phyloP scores from a whole-genome alignment of 768 basidiomycete species.

The Suillus hirtellus region DNA sequence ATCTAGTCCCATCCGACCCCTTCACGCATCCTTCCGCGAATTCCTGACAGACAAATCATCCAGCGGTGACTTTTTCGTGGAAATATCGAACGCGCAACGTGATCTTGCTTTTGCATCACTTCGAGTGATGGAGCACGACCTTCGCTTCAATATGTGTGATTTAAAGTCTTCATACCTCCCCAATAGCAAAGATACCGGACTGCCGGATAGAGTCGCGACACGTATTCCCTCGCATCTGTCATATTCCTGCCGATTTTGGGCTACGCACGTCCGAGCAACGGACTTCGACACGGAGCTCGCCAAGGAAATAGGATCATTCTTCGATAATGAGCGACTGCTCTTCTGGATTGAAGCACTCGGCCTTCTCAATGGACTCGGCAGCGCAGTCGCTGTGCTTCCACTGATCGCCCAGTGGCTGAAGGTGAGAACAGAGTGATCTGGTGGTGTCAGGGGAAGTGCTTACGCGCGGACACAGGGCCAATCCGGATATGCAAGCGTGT shows the following conservation, averaged over 20 bases:
- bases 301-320: slow-evolving; percentile 5
- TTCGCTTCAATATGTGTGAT: no score
- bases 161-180: no score
- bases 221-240: slow-evolving; percentile 11
- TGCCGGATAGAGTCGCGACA: not conserved
- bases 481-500: not conserved
- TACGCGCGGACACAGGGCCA: not conserved
- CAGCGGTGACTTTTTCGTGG: no score
- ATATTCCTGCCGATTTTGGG: slow-evolving; percentile 18
- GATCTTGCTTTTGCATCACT: no score
- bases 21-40: no score
- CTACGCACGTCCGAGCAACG: slow-evolving; percentile 10
- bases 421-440: not conserved
- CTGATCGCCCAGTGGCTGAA: not conserved
- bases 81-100: no score
- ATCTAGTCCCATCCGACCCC: no score
- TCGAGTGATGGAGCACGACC: no score
- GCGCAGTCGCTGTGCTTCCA: not conserved
- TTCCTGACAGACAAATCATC: no score
- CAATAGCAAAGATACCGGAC: slow-evolving; percentile 16
- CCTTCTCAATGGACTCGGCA: slow-evolving; percentile 1
- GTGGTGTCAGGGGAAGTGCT: not conserved
- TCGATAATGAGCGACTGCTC: slow-evolving; percentile 10
- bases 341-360: slow-evolving; percentile 11
- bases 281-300: not conserved